Evolutionary conservation across 768 basidiomycete genomes (phyloP).

Genomic region (Leccinellum rugosiceps): DNA sequence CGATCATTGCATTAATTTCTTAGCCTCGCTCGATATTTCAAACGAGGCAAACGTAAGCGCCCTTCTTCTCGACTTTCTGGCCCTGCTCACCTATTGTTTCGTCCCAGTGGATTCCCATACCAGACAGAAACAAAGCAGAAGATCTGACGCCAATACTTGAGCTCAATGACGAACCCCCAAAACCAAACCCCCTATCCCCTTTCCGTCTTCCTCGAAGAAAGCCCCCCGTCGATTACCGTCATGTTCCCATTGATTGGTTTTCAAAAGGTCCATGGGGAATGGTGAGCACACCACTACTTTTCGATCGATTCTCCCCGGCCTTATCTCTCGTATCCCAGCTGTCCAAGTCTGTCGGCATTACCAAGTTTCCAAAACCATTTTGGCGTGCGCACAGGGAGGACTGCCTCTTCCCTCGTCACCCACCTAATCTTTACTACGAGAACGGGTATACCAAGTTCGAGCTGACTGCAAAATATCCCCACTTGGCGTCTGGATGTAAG

Average conservation of each 20-base stretch:
- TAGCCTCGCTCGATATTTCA: constrained; percentile 30
- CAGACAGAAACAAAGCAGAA: constrained; percentile 31
- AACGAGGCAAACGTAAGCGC: constrained; percentile 28
- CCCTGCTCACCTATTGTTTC: constrained; percentile 4
- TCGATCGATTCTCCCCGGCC: not conserved
- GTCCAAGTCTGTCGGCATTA: constrained; percentile 6
- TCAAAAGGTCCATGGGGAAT: constrained; percentile 18
- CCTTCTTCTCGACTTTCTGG: not conserved
- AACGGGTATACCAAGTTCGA: constrained; percentile 25
- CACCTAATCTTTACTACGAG: constrained; percentile 24
- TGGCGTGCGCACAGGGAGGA: constrained; percentile 23
- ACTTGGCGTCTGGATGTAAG: constrained; percentile 43
- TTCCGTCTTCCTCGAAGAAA: constrained; percentile 13
- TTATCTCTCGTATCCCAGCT: constrained; percentile 10
- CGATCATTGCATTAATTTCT: constrained; percentile 19
- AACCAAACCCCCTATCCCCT: constrained; percentile 2
- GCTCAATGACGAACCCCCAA: not conserved
- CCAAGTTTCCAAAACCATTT: constrained; percentile 24
- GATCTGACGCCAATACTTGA: constrained; percentile 23
- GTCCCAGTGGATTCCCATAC: constrained; percentile 25
- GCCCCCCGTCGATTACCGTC: constrained; percentile 17
- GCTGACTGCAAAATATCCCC: constrained; percentile 36
- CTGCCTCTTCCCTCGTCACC: constrained; percentile 13
- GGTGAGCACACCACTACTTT: constrained; percentile 10
- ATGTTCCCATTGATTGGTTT: constrained; percentile 18